Base-by-base conservation (phyloP, 768 basidiomycete genomes). In the Chalciporus chontae region DNA sequence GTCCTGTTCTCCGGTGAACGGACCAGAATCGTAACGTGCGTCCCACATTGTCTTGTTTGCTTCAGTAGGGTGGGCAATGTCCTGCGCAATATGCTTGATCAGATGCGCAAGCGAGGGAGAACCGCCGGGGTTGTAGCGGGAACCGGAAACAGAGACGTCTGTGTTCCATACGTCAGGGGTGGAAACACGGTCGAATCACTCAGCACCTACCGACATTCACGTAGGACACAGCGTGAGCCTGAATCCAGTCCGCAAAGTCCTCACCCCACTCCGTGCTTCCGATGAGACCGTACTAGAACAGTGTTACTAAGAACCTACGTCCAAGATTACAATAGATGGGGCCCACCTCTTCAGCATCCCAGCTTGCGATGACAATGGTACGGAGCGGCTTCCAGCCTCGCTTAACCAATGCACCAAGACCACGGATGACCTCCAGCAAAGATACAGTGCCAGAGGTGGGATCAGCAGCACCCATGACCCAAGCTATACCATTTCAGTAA, bases 211-310 rank as follows among this genome's bases (percentile, higher is more conserved):
- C 82, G 21, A 94, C 75, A 62, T 96, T 96, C 50, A 96, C 70
- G 63, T 97, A 98, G 13, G 89, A 78, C 14, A 90, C 92, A 39
- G 85, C 87, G 53, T 94, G 79, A 29, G 85, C 73, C 36, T 79
- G 75, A 34, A 97, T 81, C 83, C 87, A 95, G 14, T 80, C 75
- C 0, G 82, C 63, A 61, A 95, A 97, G 63, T 97, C 95, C 66
- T 97, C 95, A 3, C 84, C 92, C 80, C 87, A 95, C 68, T 97
- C 95, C 4, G 90, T 94, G 60, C 85, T 88, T 23, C 94, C 94
- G 32, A 90, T 64, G 37, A 92, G 75, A 21, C 88, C 89, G 46
- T 79, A 78, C 76, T 77, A n/a, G 8, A 15, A 47, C 43, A 15
- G 34, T 52, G 36, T 52, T 42, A 21, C 19, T 27, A 46, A 52